A percentile compares a stretch with the other conserved stretches of the same genome.
Evolutionary conservation across 805 yeast genomes (phyloP).

Genomic region (Candida lessepsii): DNA sequence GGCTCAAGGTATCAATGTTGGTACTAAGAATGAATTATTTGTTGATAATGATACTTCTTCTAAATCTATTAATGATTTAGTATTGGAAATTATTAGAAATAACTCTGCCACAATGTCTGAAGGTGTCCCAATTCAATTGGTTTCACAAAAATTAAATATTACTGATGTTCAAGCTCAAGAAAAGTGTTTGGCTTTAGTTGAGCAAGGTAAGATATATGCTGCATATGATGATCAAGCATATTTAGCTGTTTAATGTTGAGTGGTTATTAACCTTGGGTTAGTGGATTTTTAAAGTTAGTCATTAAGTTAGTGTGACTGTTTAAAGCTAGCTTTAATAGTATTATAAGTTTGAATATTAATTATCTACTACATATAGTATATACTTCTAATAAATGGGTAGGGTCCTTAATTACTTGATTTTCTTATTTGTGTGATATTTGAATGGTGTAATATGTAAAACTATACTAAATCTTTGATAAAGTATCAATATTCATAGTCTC

Average conservation of each 20-base stretch:
- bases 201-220: slow-evolving; percentile 65
- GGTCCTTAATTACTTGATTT: no score
- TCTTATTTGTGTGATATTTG: no score
- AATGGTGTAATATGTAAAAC: no score
- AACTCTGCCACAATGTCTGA: slow-evolving; percentile 61
- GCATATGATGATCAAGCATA: slow-evolving; percentile 67
- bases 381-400: slow-evolving; percentile 7
- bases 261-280: no score
- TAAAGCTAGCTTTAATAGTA: no score
- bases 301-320: no score
- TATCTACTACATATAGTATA: no score
- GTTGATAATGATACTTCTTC: slow-evolving; percentile 24
- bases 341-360: no score
- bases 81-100: slow-evolving; percentile 48
- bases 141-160: slow-evolving; percentile 55
- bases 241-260: slow-evolving; percentile 45
- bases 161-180: slow-evolving; percentile 48
- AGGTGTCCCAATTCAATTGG: slow-evolving; percentile 69
- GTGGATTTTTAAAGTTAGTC: no score
- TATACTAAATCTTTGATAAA: slow-evolving; percentile 9
- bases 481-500: slow-evolving; percentile 17
- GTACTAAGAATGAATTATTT: slow-evolving; percentile 27
- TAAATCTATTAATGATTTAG: slow-evolving; percentile 33
- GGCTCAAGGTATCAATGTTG: slow-evolving; percentile 47
- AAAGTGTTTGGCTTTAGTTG: slow-evolving; percentile 55